Evolutionary conservation across 2,329 filamentous ascomycete genomes (phyloP), one percentile per base, ranked within the genome.

Genomic region (Scedosporium boydii): DNA sequence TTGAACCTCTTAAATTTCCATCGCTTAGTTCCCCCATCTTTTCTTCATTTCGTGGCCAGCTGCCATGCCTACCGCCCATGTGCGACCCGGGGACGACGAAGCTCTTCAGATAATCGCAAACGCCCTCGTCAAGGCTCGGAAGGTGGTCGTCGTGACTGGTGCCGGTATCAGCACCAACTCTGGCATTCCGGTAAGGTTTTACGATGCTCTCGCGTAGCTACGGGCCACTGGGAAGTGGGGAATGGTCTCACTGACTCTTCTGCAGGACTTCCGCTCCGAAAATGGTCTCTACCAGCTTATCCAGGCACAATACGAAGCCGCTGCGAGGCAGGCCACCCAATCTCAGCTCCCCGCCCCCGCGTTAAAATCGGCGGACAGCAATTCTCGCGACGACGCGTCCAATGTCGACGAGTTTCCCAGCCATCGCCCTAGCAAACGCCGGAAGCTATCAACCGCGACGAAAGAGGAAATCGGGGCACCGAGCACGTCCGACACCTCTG

Each of bases 131-230:
- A 87, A 85, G 70, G 82, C 87, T 10, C 83, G 81, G 65, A 90
- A 88, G 70, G 80, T 89, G n/a, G 80, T 90, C 7, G 83, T 90
- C 21, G 78, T 90, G 38, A 90, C 88, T 0, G 87, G 88, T 59
- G 87, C 87, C 58, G 87, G 87, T 60, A 90, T 90, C 70, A 89
- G 86, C 70, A 90, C 88, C 59, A 90, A 89, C 70, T 89, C 86
- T 65, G 88, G 88, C 62, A 90, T 90, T 70, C 87, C 87, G 59
- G 87, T 90, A 77, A 61, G 64, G 59, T 14, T 42, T 23, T 16
- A 5, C 55, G 3, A 48, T n/a, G 58, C 34, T 44, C 27, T 26
- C 34, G 56, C 23, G n/a, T 16, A 27, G 16, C 12, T 57, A 3
- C 53, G 6, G 29, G 29, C 4, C 29, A 3, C 29, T 34, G 29